Base-by-base conservation (phyloP, 208 protist species). In the Wallacemonas sp. region DNA sequence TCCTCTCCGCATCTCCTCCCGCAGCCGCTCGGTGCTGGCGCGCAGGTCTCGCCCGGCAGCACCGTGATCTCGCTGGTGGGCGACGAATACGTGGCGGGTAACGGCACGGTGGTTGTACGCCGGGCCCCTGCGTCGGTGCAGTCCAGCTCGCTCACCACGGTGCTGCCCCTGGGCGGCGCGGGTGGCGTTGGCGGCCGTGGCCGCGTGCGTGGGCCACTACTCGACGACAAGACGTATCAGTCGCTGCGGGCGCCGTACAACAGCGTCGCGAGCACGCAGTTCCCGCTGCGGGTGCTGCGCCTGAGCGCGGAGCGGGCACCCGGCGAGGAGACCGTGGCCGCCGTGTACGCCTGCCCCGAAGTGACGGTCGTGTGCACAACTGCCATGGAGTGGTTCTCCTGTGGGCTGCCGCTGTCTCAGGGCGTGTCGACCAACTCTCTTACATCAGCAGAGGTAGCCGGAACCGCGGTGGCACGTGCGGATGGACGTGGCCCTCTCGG, bases 261-360 rank as follows among this genome's bases (percentile, higher is more conserved):
- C 12, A 84, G 84, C 8, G 70, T 63, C 16, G 81, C 82, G 71
- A 84, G 76, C 56, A 80, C 80, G 47, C 82, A 85, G 62, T 91
- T 83, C 65, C 85, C 89, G 24, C 65, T 92, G 27, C 80, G 80
- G 16, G 81, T 89, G 23, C 72, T 78, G 36, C 89, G 89, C 3
- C 65, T 95, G 57, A 69, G 54, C 57, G 78, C 74, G 8, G 81
- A 91, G 14, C 26, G 70, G 34, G 70, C 23, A 11, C 30, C 62
- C 21, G 33, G 38, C 58, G 65, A 74, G 33, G 61, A 61, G n/a
- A 54, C 56, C 49, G 73, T 77, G 39, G 32, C 72, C 2, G 58
- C 67, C 5, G 68, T 80, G 4, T 80, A 69, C 67, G 41, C 44
- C 47, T 75, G 30, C 36, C 32, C 67, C 34, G 75, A 41, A 27